These are phyloP conservation scores for Hordeum vulgare DNA, from an alignment of 176 grass and related monocot species.

Conservation along the genomic window MorexV3_pseudomolecules_assembly NC_058521.1:518588056-518588555, in stretches of 20 bases:
- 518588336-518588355: conserved; percentile 45
- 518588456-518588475: conserved; percentile 62
- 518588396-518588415: conserved; percentile 36
- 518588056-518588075: conserved; percentile 64
- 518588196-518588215: conserved; percentile 47
- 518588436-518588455: conserved; percentile 86
- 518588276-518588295: conserved; percentile 50
- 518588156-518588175: conserved; percentile 63
- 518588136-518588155: conserved; percentile 68
- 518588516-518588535: conserved; percentile 52
- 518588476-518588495: conserved; percentile 65
- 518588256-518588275: conserved; percentile 45
- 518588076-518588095: conserved; percentile 87
- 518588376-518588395: conserved; percentile 52
- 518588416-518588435: conserved; percentile 70
- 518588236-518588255: conserved; percentile 63
- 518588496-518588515: conserved; percentile 79
- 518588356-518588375: conserved; percentile 77
- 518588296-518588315: conserved; percentile 77
- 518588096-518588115: conserved; percentile 43
- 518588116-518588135: conserved; percentile 59
- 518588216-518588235: conserved; percentile 66
- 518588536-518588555: conserved; percentile 52
- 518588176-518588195: conserved; percentile 49
- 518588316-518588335: conserved; percentile 50